Conservation (phyloP, 441 rosid genomes). For the Biscutella laevigata region DNA sequence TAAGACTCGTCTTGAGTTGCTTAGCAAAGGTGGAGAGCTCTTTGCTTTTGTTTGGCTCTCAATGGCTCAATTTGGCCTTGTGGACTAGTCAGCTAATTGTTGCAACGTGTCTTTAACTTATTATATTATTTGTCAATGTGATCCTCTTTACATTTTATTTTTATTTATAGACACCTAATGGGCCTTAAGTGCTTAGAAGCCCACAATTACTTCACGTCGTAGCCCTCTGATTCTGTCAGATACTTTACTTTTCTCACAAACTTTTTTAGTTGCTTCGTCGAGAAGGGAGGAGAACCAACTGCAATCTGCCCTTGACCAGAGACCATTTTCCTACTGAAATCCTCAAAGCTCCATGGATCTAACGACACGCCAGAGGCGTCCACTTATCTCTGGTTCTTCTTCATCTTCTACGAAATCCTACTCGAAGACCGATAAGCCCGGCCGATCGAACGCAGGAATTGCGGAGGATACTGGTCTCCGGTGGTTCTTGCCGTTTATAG, state of each 20-base stretch:
- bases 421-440: slow-evolving; percentile 53
- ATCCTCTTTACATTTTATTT: no score
- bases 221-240: neutral
- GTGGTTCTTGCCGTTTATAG: slow-evolving; percentile 64
- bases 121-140: no score
- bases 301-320: slow-evolving; percentile 13
- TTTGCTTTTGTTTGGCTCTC: slow-evolving; percentile 22
- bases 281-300: no score
- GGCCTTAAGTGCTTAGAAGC: no score
- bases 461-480: slow-evolving; percentile 40
- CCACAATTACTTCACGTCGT: no score
- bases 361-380: slow-evolving; percentile 56
- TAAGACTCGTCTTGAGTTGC: slow-evolving; percentile 11
- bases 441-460: slow-evolving; percentile 30
- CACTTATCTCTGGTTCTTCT: slow-evolving; percentile 29
- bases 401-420: slow-evolving; percentile 31
- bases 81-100: slow-evolving; percentile 28
- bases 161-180: no score
- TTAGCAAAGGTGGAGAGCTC: slow-evolving; percentile 29
- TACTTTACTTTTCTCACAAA: neutral
- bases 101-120: no score
- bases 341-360: slow-evolving; percentile 38
- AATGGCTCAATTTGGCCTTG: slow-evolving; percentile 24
- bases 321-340: slow-evolving; percentile 15
- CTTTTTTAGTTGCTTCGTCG: slow-evolving; percentile 18